Base-by-base conservation (phyloP, 2,329 filamentous ascomycete genomes). In the Fusarium pseudonygamai region DNA sequence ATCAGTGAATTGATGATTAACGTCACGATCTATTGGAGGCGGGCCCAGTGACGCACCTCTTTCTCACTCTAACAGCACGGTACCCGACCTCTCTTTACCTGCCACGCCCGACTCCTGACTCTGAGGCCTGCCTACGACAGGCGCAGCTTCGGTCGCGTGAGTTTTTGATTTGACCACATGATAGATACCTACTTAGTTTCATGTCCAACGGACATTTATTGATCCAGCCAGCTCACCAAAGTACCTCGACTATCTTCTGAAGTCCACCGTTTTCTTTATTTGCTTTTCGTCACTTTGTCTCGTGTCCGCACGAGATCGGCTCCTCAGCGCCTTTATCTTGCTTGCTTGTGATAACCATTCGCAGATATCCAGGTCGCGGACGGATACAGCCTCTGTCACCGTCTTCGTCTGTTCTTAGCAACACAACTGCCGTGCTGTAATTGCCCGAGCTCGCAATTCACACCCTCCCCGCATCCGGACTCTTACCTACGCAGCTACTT, bases 161-260 rank as follows among this genome's bases (percentile, higher is more conserved):
- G 71, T 61, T 65, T 69, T 72, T 57, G 63, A 52, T 71, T 64
- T 52, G 60, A 62, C 71, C 76, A 77, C 73, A 71, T 78, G 76
- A 78, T 75, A 73, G 75, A 77, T 74, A 36, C 28, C 28, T 28
- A 28, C 34, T 36, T 9, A 74, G 61, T 50, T 62, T 61, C 59
- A 49, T 42, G 13, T 49, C 40, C 57, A 28, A 30, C 67, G 67
- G 67, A 59, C 45, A 64, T 69, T 69, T 69, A 40, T 69, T 69
- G 65, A 69, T 69, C 67, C 67, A 59, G 45, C 34, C 53, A 30
- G 47, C 59, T 34, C 39, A 22, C 50, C 46, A 15, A 42, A 57
- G 46, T 34, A 42, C 37, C 24, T 42, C 40, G 26, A 37, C 24
- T 30, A 24, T 57, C 32, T 39, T 46, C 47, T 43, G 36, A 37